phyloP scores from a whole-genome alignment of 2,329 filamentous ascomycete genomes.

The Hypoxylon sp. region DNA sequence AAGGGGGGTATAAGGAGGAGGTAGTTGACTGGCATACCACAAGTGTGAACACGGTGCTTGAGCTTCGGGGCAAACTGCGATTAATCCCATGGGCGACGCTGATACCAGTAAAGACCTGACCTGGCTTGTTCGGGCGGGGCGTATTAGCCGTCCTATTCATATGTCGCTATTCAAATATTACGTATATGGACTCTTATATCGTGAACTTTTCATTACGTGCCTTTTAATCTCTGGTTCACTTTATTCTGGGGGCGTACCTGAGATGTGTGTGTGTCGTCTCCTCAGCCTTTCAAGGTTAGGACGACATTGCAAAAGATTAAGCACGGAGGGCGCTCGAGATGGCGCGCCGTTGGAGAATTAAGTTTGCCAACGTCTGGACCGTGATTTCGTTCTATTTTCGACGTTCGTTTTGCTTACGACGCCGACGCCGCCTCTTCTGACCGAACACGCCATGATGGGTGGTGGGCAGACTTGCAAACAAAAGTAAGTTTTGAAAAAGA shows the following conservation, averaged over 20 bases:
- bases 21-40: not conserved
- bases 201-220: not conserved
- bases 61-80: not conserved
- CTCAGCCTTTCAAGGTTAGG: conserved; percentile 8
- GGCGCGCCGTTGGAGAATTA: conserved; percentile 1
- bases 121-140: not conserved
- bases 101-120: conserved; percentile 19
- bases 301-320: not conserved
- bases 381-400: not conserved
- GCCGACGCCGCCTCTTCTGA: not conserved
- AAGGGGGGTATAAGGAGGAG: not conserved
- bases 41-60: not conserved
- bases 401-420: not conserved
- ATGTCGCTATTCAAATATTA: conserved; percentile 7
- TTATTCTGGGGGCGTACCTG: no score
- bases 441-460: conserved; percentile 5
- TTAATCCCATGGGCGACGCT: not conserved
- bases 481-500: no score
- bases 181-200: not conserved
- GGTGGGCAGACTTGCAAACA: not conserved
- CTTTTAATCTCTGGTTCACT: no score
- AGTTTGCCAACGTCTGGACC: not conserved
- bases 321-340: not conserved
- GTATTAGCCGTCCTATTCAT: conserved; percentile 5
- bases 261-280: conserved; percentile 5